Conservation (phyloP, 768 basidiomycete genomes). For the Pulveroboletus sp. region DNA sequence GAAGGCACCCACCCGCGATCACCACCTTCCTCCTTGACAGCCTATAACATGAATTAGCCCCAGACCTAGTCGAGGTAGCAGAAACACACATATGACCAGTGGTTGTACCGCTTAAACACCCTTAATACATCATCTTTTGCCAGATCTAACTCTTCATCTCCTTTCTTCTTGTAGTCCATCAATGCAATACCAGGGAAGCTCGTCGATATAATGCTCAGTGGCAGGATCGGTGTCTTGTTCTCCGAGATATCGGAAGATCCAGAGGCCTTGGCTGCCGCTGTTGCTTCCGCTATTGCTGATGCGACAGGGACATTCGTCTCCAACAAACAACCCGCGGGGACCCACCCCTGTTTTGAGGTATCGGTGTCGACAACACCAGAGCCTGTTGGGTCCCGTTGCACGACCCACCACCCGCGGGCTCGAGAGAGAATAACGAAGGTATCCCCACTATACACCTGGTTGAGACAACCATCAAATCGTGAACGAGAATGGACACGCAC, state of each 20-base stretch:
- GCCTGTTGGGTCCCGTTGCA: slow-evolving; percentile 88
- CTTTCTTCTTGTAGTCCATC: slow-evolving; percentile 95
- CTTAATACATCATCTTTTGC: slow-evolving; percentile 83
- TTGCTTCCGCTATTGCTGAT: slow-evolving; percentile 79
- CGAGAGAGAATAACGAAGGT: slow-evolving; percentile 91
- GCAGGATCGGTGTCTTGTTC: slow-evolving; percentile 75
- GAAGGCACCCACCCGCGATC: slow-evolving; percentile 97
- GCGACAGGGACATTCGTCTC: slow-evolving; percentile 92
- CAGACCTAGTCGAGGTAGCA: neutral
- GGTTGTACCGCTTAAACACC: slow-evolving; percentile 97
- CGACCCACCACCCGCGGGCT: slow-evolving; percentile 99
- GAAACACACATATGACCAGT: slow-evolving; percentile 84
- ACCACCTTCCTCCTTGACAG: slow-evolving; percentile 89
- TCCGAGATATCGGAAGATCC: slow-evolving; percentile 37
- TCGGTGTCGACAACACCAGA: slow-evolving; percentile 75
- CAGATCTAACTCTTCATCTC: slow-evolving; percentile 87
- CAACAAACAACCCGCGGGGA: slow-evolving; percentile 93
- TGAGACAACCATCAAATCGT: slow-evolving; percentile 1
- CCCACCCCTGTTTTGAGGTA: slow-evolving; percentile 87
- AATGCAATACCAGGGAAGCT: slow-evolving; percentile 94
- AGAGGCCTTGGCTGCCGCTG: slow-evolving; percentile 50
- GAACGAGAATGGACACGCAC: slow-evolving; percentile 43
- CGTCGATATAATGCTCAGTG: slow-evolving; percentile 90
- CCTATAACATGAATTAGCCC: slow-evolving; percentile 40
- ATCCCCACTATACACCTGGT: slow-evolving; percentile 57